Evolutionary conservation across 345 rosid genomes (phyloP), one percentile per base, ranked within the genome.

Genomic region (Eucalyptus regnans): DNA sequence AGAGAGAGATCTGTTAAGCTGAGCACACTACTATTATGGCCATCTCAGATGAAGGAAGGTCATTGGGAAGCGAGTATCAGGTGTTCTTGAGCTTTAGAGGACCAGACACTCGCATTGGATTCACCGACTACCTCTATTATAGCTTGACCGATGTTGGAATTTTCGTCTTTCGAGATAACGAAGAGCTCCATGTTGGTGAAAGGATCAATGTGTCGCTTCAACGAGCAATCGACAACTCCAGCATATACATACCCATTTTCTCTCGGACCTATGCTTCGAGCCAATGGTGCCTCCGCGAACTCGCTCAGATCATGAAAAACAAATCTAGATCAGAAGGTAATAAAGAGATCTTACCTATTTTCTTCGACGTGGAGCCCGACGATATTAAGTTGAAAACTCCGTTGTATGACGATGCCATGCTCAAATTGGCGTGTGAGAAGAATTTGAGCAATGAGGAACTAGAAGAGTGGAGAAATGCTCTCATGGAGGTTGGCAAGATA

Each of bases 91-190:
- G 62, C 5, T 56, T 56, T 0, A 56, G 62, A 56, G 62, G 27
- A 9, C 12, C 29, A 2, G 62, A 56, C 3, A 56, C 62, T 56
- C 62, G 62, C 0, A 0, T 1, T 23, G 6, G 3, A 4, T 56
- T 56, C 12, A 56, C 62, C 12, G 11, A 56, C 6, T 0, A 2
- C 0, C 62, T 56, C 62, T 56, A 23, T 1, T 12, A 1, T 4
- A 2, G 2, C 1, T 23, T 56, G 12, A 2, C 0, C 1, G 5
- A 23, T 56, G 62, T 29, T 56, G 62, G 62, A 56, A 56, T 56
- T 5, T 1, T 2, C 0, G 62, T 56, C 0, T 56, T 56, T 0
- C 12, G 2, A 56, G 62, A 56, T 3, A 6, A 22, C 0, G 29
- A 56, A 4, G 62, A 56, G 6, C 27, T 56, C 12, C 3, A 2